Conservation (phyloP, 371 early-diverging fungal species). For the Mucor indicus region DNA sequence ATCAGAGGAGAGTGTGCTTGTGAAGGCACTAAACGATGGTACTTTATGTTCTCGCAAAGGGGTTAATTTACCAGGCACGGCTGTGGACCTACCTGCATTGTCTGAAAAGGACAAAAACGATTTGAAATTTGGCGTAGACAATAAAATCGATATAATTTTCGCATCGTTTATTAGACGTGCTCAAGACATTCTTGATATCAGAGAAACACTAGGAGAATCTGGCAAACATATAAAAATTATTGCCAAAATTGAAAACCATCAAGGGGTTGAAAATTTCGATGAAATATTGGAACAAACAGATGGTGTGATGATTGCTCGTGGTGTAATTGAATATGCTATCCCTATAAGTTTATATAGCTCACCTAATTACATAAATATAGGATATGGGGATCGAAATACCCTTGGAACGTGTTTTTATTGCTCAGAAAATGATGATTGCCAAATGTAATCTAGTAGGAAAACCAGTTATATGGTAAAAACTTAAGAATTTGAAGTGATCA, state of each 20-base stretch:
- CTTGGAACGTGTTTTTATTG: constrained; percentile 85
- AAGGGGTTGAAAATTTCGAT: constrained; percentile 96
- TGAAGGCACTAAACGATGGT: constrained; percentile 67
- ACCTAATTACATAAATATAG: constrained; percentile 1
- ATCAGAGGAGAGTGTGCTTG: constrained; percentile 52
- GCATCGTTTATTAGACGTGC: constrained; percentile 95
- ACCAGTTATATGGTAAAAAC: constrained; percentile 87
- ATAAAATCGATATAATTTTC: constrained; percentile 95
- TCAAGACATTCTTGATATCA: constrained; percentile 83
- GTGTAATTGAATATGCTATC: constrained; percentile 36
- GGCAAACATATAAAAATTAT: constrained; percentile 90
- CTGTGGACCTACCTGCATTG: constrained; percentile 88
- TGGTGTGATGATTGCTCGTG: constrained; percentile 99
- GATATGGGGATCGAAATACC: constrained; percentile 98
- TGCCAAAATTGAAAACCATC: constrained; percentile 93
- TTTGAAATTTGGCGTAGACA: constrained; percentile 88
- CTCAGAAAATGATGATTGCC: constrained; percentile 96
- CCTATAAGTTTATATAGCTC: neutral
- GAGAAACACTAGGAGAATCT: constrained; percentile 70
- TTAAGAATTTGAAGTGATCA: too few relatives aligned
- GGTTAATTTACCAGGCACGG: constrained; percentile 83
- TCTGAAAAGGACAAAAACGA: constrained; percentile 95
- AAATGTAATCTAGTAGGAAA: constrained; percentile 93
- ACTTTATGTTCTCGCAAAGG: constrained; percentile 79
- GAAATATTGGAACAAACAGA: constrained; percentile 93